Conservation (phyloP, 1,139 yeast genomes). For the Hyphopichia fennica region DNA sequence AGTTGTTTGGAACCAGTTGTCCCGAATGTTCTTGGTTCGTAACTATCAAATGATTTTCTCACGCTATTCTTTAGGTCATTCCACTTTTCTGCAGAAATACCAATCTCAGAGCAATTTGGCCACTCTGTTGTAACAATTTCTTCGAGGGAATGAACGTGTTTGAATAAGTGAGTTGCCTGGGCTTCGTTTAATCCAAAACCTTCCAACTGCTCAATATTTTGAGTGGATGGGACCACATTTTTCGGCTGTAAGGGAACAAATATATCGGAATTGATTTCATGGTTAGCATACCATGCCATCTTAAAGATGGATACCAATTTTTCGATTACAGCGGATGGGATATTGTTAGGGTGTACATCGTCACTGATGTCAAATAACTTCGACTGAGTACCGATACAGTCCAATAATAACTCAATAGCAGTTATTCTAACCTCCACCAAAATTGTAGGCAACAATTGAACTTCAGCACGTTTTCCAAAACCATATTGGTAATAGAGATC, state of each 20-base stretch:
- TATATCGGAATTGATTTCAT: not conserved
- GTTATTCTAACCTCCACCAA: conserved; percentile 41
- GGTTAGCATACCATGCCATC: not conserved
- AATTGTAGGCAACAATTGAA: conserved; percentile 27
- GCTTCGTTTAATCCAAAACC: conserved; percentile 43
- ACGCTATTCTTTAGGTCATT: conserved; percentile 8
- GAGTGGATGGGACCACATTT: conserved; percentile 52
- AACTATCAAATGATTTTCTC: not conserved
- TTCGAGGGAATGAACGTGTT: conserved; percentile 22
- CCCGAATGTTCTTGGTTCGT: not conserved
- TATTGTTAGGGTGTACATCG: conserved; percentile 14
- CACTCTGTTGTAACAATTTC: conserved; percentile 18
- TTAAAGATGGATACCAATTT: not conserved
- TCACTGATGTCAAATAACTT: conserved; percentile 3
- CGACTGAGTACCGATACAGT: conserved; percentile 24
- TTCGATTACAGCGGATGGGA: conserved; percentile 14
- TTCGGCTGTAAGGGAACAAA: conserved; percentile 37
- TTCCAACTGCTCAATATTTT: conserved; percentile 47
- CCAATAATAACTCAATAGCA: conserved; percentile 34
- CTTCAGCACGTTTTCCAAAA: conserved; percentile 19
- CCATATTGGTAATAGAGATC: conserved; percentile 26
- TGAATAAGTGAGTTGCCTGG: conserved; percentile 41
- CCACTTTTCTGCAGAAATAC: conserved; percentile 25
- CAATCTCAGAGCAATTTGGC: conserved; percentile 26
- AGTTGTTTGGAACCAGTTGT: not conserved